Evolutionary conservation across 2,329 filamentous ascomycete genomes (phyloP), one percentile per base, ranked within the genome.

Genomic region (Chrysosporium queenslandicum): DNA sequence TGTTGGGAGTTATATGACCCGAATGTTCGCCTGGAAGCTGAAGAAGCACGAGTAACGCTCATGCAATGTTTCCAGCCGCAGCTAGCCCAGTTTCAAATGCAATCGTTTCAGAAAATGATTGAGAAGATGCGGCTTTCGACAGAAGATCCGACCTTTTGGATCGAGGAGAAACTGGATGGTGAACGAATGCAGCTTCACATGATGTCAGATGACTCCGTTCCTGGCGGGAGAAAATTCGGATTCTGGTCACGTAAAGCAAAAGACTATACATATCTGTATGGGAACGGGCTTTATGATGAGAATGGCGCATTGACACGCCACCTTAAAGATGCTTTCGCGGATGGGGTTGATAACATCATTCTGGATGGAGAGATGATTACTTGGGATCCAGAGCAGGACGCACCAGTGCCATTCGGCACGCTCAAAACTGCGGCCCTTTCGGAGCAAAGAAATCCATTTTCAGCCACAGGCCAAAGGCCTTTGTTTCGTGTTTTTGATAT

Each of bases 321-420:
- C 64, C 73, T 97, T 18, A 80, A 80, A 49, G 75, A 81, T 37
- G 88, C 87, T 0, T 97, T 98, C 65, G 75, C 82, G 1, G 72
- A 81, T 0, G 82, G 83, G 1, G 88, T 97, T 0, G 77, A 83
- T 14, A 96, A 87, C 63, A 77, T 95, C 58, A 95, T 98, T 46
- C 76, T 98, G 0, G 92, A 98, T 61, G 92, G 92, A 8, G 92
- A 98, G 66, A 98, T 98, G 92, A 89, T 98, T 53, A 95, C 90
- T 0, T 98, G 92, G 92, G 88, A 97, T 64, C 86, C 89, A 55
- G 81, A 84, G 41, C 76, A 86, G 46, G 86, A 95, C 69, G 85
- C 85, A 52, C 86, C 92, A 49, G 85, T 94, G 14, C 82, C 85
- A 0, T 98, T 98, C 66, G 92, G 92, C 6, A 94, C 87, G 0